Base-by-base conservation (phyloP, 495 filamentous ascomycete species). In the Lophiotrema nucula region DNA sequence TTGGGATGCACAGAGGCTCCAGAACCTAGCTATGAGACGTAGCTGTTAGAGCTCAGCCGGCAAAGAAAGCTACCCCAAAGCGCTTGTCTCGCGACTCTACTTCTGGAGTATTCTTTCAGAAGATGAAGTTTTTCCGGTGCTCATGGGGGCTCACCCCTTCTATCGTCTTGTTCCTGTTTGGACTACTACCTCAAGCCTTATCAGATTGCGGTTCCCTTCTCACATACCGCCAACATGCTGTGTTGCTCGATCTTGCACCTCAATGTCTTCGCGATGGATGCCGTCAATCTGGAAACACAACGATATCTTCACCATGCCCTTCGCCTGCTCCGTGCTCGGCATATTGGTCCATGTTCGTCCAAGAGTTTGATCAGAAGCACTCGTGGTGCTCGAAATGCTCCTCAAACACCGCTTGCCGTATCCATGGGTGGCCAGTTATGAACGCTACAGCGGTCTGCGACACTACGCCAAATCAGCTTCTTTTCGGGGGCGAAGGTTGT, bases 351-450 rank as follows among this genome's bases (percentile, higher is more conserved):
- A 31, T 49, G 47, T 49, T 49, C 26, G 47, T 49, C 3, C 25
- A 49, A 27, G 25, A 49, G 35, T 49, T 49, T 19, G 47, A 49
- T 18, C 47, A 49, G 35, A 49, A 35, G 47, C 11, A 49, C 27
- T 31, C 25, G 15, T 49, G 47, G 47, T 49, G 47, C 47, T 8
- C 4, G 3, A 33, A 15, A 24, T 49, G 47, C 25, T 12, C 24
- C 12, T 49, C 47, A 11, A 27, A 49, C 26, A 24, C 35, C 25
- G 47, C 47, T n/a, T 49, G 47, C 23, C 47, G 47, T 27, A 49
- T 49, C 3, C 19, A 11, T 16, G 26, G 26, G 10, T 49, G 47
- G 47, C 47, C 47, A 15, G 47, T 49, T 12, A 12, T 31, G 47
- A 49, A 49, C 18, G 27, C 27, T 3, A 49, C 47, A 4, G 27